These are phyloP conservation scores for Hyaloscypha finlandica DNA, from an alignment of 495 filamentous ascomycete species.

Conservation along the genomic window DNA sequence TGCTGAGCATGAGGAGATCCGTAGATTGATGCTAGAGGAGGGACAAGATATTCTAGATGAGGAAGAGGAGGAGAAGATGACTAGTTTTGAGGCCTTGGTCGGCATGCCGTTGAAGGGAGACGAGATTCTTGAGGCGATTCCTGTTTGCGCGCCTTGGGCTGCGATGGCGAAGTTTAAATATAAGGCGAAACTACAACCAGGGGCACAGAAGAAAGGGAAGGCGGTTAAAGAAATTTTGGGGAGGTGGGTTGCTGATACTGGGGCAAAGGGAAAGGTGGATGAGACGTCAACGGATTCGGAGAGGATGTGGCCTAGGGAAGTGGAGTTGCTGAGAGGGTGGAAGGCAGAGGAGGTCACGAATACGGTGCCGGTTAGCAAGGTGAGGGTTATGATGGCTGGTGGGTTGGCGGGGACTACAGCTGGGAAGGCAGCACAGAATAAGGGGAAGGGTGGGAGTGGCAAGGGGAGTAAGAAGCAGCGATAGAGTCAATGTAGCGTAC, in stretches of 20 bases:
- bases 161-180: slow-evolving; percentile 81
- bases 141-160: slow-evolving; percentile 87
- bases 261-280: slow-evolving; percentile 59
- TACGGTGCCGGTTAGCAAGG: slow-evolving; percentile 79
- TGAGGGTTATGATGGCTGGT: slow-evolving; percentile 73
- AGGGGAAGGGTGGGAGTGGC: slow-evolving; percentile 28
- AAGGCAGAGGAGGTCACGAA: slow-evolving; percentile 83
- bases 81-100: slow-evolving; percentile 71
- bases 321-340: slow-evolving; percentile 76
- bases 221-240: slow-evolving; percentile 85
- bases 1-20: slow-evolving; percentile 67
- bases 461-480: slow-evolving; percentile 42
- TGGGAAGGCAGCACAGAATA: slow-evolving; percentile 38
- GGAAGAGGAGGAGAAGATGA: slow-evolving; percentile 52
- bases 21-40: slow-evolving; percentile 49
- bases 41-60: slow-evolving; percentile 56
- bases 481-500: slow-evolving; percentile 6
- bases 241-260: slow-evolving; percentile 67
- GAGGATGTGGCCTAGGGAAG: slow-evolving; percentile 78
- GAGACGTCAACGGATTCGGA: slow-evolving; percentile 62
- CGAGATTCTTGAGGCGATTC: slow-evolving; percentile 85
- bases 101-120: slow-evolving; percentile 79
- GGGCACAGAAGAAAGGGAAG: slow-evolving; percentile 88
- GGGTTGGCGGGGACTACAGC: slow-evolving; percentile 49
- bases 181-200: slow-evolving; percentile 90